These are phyloP conservation scores for Crotalaria pallida DNA, from an alignment of 306 rosid genomes.

Conservation along the genomic window DNA sequence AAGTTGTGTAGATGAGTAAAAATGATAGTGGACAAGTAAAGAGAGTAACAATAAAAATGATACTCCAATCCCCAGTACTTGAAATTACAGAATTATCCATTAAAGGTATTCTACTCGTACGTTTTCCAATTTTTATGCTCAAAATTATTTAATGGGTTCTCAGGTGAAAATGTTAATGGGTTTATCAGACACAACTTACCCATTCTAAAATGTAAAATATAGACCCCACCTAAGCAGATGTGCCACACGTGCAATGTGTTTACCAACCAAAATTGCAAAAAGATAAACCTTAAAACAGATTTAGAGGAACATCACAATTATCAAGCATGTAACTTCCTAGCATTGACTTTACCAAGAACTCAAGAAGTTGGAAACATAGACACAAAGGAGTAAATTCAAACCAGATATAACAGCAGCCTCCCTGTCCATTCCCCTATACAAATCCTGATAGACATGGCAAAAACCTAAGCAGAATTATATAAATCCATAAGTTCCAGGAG, in stretches of 20 bases:
- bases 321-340: constrained; percentile 31
- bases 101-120: neutral
- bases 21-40: too few relatives aligned
- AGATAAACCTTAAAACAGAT: constrained; percentile 26
- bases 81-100: neutral
- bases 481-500: constrained; percentile 34
- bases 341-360: constrained; percentile 21
- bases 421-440: constrained; percentile 46
- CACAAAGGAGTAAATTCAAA: constrained; percentile 37
- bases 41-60: too few relatives aligned
- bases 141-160: neutral
- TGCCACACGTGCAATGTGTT: neutral
- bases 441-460: constrained; percentile 41
- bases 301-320: constrained; percentile 25
- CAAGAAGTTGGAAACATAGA: constrained; percentile 38
- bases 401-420: constrained; percentile 37
- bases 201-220: constrained; percentile 10
- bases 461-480: constrained; percentile 37
- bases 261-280: neutral
- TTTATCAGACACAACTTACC: neutral
- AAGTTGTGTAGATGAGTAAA: too few relatives aligned
- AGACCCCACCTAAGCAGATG: neutral
- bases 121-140: neutral
- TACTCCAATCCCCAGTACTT: too few relatives aligned
- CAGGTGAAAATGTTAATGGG: neutral